Conservation (phyloP, 2,329 filamentous ascomycete genomes). For the Claviceps purpurea region DNA sequence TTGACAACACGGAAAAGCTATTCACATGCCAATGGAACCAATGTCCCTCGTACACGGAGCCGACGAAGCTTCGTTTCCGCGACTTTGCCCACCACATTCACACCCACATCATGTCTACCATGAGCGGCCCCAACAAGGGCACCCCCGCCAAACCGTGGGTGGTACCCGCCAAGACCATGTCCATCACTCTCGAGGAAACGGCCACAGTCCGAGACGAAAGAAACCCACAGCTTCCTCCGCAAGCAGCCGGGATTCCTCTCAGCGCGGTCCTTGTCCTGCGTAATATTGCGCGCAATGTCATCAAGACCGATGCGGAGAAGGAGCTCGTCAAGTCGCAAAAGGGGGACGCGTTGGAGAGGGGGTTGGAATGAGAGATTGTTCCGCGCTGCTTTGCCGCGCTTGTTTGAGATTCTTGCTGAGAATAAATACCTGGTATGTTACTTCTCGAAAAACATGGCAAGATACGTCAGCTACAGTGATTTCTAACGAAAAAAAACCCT, state of each 20-base stretch:
- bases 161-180: conserved; percentile 41
- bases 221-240: conserved; percentile 41
- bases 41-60: conserved; percentile 43
- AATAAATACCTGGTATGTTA: conserved; percentile 46
- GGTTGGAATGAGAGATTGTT: conserved; percentile 59
- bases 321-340: conserved; percentile 35
- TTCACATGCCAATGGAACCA: conserved; percentile 54
- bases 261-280: conserved; percentile 65
- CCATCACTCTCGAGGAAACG: conserved; percentile 42
- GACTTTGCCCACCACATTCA: conserved; percentile 52
- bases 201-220: conserved; percentile 41
- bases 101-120: conserved; percentile 44
- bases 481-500: neutral
- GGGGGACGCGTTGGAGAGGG: conserved; percentile 27
- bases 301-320: conserved; percentile 47
- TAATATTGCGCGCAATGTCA: conserved; percentile 58
- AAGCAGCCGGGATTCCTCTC: conserved; percentile 67
- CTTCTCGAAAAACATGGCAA: neutral
- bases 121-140: conserved; percentile 7
- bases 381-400: conserved; percentile 46
- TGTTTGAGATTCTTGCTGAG: conserved; percentile 58
- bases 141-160: conserved; percentile 27
- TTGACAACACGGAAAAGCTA: conserved; percentile 37
- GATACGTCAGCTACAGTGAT: neutral
- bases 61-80: conserved; percentile 31